Percentiles rank a stretch among this genome's conserved stretches.
Conservation (phyloP, 768 basidiomycete species). For the Asterophora lycoperdoides region DNA sequence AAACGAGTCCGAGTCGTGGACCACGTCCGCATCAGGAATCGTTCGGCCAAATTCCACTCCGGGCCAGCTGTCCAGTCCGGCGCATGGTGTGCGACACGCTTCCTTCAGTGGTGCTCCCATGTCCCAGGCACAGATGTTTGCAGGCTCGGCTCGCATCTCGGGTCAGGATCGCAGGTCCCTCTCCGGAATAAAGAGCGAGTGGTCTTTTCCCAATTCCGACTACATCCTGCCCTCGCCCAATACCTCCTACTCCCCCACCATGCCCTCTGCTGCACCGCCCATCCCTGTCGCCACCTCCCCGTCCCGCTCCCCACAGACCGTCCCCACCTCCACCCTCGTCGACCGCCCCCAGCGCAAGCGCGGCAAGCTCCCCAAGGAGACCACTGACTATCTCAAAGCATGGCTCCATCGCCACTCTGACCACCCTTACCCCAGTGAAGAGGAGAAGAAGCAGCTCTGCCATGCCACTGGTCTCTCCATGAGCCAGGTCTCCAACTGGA, state of each 20-base stretch:
- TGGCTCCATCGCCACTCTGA: conserved; percentile 88
- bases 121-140: conserved; percentile 59
- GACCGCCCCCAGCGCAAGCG: conserved; percentile 79
- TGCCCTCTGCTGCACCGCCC: conserved; percentile 41
- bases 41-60: conserved; percentile 67
- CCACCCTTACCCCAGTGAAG: conserved; percentile 86
- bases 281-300: conserved; percentile 43
- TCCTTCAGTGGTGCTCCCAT: conserved; percentile 58
- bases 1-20: conserved; percentile 54
- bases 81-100: conserved; percentile 53
- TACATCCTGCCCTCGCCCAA: conserved; percentile 46
- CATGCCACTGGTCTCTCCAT: conserved; percentile 83
- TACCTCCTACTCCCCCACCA: conserved; percentile 39
- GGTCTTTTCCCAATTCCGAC: conserved; percentile 62
- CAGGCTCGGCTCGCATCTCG: conserved; percentile 66
- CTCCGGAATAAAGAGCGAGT: conserved; percentile 62
- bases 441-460: conserved; percentile 88
- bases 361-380: conserved; percentile 87
- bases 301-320: conserved; percentile 49
- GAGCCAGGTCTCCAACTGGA: conserved; percentile 91
- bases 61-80: conserved; percentile 49
- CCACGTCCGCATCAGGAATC: conserved; percentile 50
- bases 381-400: conserved; percentile 83
- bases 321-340: conserved; percentile 55
- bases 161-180: conserved; percentile 61